These are phyloP conservation scores for Hypoxylon sp. DNA, from an alignment of 2,329 filamentous ascomycete genomes.

Conservation along the genomic window DNA sequence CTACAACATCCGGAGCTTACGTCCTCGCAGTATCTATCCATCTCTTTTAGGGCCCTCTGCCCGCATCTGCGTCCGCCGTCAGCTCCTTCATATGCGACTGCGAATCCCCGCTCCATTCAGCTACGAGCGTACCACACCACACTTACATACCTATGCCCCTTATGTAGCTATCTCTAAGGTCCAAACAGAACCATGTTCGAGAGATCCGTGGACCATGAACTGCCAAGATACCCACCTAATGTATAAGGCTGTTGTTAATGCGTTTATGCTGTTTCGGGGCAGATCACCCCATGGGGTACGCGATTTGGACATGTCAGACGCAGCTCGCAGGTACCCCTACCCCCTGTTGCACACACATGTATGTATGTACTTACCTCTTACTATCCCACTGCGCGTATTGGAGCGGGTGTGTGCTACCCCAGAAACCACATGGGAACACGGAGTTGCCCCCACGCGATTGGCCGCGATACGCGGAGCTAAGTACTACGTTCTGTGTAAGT, in stretches of 20 bases:
- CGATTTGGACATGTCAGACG: slow-evolving; percentile 1
- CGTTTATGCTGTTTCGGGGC: background rate
- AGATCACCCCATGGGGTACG: slow-evolving; percentile 25
- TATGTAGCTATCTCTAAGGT: background rate
- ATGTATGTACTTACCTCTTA: background rate
- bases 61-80: slow-evolving; percentile 22
- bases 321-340: background rate
- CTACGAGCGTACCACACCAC: slow-evolving; percentile 10
- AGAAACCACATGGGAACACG: slow-evolving; percentile 18
- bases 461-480: slow-evolving; percentile 24
- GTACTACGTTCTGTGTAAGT: slow-evolving; percentile 20
- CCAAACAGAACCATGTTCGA: slow-evolving; percentile 16
- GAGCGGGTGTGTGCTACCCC: slow-evolving; percentile 17
- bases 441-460: slow-evolving; percentile 19
- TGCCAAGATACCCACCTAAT: slow-evolving; percentile 7
- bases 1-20: slow-evolving; percentile 3
- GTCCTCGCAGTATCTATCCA: slow-evolving; percentile 20
- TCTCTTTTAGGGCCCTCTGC: slow-evolving; percentile 22
- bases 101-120: slow-evolving; percentile 22
- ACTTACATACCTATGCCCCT: background rate
- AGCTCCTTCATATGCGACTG: slow-evolving; percentile 18
- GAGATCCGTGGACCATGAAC: slow-evolving; percentile 10
- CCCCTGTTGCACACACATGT: background rate
- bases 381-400: slow-evolving; percentile 12
- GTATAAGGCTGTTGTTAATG: slow-evolving; percentile 3